These are phyloP conservation scores for Paramecium octaurelia DNA, from an alignment of 73 alveolate species.

Conservation along the genomic window DNA sequence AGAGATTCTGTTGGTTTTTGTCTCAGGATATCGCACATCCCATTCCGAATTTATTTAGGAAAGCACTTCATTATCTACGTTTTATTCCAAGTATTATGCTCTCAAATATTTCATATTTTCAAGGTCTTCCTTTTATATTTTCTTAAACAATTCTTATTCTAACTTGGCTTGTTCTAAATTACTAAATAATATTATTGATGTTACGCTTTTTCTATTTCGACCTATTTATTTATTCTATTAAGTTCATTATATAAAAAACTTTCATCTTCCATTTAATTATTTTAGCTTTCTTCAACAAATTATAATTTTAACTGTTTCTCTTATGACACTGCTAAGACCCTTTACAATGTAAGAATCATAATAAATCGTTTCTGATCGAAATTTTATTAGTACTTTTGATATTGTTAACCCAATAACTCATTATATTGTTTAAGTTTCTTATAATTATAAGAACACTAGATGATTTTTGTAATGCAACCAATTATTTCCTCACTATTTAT, in stretches of 20 bases:
- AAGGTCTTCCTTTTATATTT: background rate
- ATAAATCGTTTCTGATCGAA: constrained; percentile 17
- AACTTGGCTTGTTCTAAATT: background rate
- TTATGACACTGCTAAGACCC: constrained; percentile 4
- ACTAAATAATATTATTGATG: background rate
- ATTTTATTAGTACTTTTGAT: background rate
- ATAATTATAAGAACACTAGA: background rate
- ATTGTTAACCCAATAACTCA: background rate
- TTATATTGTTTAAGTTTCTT: background rate
- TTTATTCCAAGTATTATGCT: background rate
- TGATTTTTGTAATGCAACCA: background rate
- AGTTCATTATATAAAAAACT: background rate
- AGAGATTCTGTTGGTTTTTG: background rate
- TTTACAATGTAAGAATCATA: background rate
- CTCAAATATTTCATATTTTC: constrained; percentile 19
- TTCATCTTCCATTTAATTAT: background rate
- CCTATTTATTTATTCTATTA: background rate
- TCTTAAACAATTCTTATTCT: background rate
- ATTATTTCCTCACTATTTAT: background rate
- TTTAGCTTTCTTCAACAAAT: constrained; percentile 10
- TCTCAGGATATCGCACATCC: background rate
- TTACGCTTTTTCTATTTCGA: background rate
- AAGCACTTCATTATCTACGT: constrained; percentile 5
- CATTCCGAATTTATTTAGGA: background rate
- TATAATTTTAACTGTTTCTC: background rate